Conservation (phyloP, 1,284 basidiomycete genomes). For the Takashimella tepidaria region DNA sequence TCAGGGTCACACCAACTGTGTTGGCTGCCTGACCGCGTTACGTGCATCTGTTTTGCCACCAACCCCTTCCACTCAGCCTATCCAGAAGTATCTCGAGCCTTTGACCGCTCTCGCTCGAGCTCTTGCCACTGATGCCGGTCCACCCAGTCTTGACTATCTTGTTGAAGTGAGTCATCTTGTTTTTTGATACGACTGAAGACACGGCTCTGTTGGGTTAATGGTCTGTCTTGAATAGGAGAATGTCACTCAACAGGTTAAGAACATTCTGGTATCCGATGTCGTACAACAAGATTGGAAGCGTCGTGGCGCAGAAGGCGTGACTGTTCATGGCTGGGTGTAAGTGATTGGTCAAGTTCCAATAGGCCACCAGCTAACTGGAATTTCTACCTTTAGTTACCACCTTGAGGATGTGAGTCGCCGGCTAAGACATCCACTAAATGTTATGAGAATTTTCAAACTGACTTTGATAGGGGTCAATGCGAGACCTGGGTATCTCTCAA, state of each 20-base stretch:
- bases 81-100: conserved; percentile 41
- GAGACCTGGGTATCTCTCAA: conserved; percentile 38
- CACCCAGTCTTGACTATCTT: conserved; percentile 38
- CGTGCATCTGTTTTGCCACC: conserved; percentile 36
- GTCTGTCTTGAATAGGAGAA: conserved; percentile 36
- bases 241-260: conserved; percentile 41
- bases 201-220: not conserved
- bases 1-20: conserved; percentile 46
- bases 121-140: conserved; percentile 31
- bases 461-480: conserved; percentile 34
- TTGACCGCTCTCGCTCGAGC: conserved; percentile 34
- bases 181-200: not conserved
- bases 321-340: conserved; percentile 44
- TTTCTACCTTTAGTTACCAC: conserved; percentile 18
- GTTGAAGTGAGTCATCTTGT: conserved; percentile 23
- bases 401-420: conserved; percentile 39
- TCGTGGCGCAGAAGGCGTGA: conserved; percentile 36
- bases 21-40: conserved; percentile 43
- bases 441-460: not conserved
- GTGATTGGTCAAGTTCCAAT: not conserved
- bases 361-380: not conserved
- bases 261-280: conserved; percentile 35
- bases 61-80: conserved; percentile 29
- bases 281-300: conserved; percentile 40
- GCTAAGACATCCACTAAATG: not conserved